phyloP scores from a whole-genome alignment of 805 yeast genomes.

The Saturnispora kantuleensis region DNA sequence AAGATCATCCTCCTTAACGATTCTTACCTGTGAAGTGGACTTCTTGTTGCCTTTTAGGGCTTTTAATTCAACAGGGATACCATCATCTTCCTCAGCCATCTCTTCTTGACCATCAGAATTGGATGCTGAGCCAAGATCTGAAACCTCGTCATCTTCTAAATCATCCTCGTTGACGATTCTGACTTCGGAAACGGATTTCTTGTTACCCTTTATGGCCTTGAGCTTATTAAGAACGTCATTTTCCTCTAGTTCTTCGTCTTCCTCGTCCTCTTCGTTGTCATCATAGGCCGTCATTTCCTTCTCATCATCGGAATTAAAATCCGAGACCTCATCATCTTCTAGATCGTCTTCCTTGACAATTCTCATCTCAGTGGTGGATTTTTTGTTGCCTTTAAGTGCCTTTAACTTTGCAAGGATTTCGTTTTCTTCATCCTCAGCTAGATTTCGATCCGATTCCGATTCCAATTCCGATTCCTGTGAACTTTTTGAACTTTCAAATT shows the following conservation, averaged over 20 bases:
- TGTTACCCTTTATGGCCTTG: conserved; percentile 20
- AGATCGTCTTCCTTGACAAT: conserved; percentile 23
- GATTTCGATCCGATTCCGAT: conserved; percentile 9
- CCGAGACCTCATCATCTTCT: conserved; percentile 15
- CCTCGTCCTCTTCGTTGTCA: conserved; percentile 19
- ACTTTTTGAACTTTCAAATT: conserved; percentile 2
- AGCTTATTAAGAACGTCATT: conserved; percentile 20
- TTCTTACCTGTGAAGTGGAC: conserved; percentile 23
- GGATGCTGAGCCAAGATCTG: conserved; percentile 6
- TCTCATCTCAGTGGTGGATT: conserved; percentile 22
- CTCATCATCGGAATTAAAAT: conserved; percentile 11
- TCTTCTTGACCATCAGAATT: conserved; percentile 6
- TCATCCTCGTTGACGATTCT: conserved; percentile 25
- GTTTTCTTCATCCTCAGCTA: conserved; percentile 13
- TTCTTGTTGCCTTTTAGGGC: conserved; percentile 21
- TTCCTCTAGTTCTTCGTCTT: conserved; percentile 12
- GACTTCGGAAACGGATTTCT: conserved; percentile 19
- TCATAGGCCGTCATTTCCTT: conserved; percentile 9
- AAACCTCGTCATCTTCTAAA: conserved; percentile 15
- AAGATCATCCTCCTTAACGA: conserved; percentile 22
- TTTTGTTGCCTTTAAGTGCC: conserved; percentile 20
- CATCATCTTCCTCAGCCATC: conserved; percentile 15
- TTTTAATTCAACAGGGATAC: conserved; percentile 19
- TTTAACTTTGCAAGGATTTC: conserved; percentile 20
- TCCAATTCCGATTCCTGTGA: conserved; percentile 19